Evolutionary conservation across 768 basidiomycete genomes (phyloP).

Genomic region (Collybia mongolica): DNA sequence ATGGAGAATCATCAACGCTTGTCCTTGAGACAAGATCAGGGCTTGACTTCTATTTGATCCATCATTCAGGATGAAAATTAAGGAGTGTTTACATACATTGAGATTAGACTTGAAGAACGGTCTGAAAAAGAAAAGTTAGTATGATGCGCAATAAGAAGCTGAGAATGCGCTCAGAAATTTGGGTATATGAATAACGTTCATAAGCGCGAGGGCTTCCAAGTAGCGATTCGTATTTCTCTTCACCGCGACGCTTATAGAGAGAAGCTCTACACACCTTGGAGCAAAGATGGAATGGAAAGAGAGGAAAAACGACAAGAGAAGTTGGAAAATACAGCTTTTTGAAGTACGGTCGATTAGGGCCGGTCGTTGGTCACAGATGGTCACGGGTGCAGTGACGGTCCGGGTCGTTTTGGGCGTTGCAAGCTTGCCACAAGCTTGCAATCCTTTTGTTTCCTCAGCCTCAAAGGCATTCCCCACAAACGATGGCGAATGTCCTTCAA

Average conservation of each 20-base stretch:
- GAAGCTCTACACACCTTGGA: constrained; percentile 29
- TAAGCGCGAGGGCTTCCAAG: constrained; percentile 70
- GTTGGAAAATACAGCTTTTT: not conserved
- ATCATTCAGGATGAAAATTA: constrained; percentile 42
- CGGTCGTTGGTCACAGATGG: constrained; percentile 18
- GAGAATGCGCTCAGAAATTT: constrained; percentile 75
- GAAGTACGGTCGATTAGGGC: constrained; percentile 28
- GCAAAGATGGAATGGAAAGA: constrained; percentile 10
- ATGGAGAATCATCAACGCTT: constrained; percentile 77
- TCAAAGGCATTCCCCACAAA: constrained; percentile 20
- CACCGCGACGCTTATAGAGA: constrained; percentile 31
- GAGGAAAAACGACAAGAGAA: constrained; percentile 15
- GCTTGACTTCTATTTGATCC: constrained; percentile 89
- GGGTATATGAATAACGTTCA: constrained; percentile 79
- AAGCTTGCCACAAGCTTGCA: constrained; percentile 1
- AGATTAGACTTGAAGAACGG: not conserved
- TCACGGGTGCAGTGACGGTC: constrained; percentile 4
- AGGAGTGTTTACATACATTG: constrained; percentile 25
- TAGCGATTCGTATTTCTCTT: constrained; percentile 86
- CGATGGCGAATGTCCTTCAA: constrained; percentile 72
- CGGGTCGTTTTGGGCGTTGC: not conserved
- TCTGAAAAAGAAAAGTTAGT: constrained; percentile 12
- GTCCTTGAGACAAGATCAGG: constrained; percentile 77
- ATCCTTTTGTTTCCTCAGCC: constrained; percentile 8
- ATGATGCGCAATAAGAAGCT: constrained; percentile 8